Base-by-base conservation (phyloP, 2,329 filamentous ascomycete species). In the Dothistroma septosporum region DNA sequence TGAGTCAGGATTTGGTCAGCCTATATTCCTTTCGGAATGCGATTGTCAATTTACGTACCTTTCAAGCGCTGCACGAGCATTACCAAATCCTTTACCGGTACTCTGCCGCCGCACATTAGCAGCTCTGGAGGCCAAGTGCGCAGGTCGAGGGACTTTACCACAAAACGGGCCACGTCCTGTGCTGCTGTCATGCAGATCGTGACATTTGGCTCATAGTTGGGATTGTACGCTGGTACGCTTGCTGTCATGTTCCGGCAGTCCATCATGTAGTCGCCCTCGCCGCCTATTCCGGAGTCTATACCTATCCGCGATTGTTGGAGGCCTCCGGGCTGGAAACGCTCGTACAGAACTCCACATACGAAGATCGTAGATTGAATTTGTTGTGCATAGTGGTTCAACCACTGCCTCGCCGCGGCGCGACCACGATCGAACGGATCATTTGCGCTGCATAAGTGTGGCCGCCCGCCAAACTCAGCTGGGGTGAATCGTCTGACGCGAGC, bases 391-490 rank as follows among this genome's bases (percentile, higher is more conserved):
- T 84, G 79, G 53, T 81, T 78, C 4, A 90, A 75, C 16, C 83
- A 78, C 1, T 79, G 76, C 6, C 87, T 76, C 1, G 86, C 86
- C n/a, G 79, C 77, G 11, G 78, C 76, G 22, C 83, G 84, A 21
- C 82, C 83, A 50, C 83, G 83, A 71, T 90, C 86, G 24, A 90
- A 76, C 1, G 85, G 80, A 60, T 88, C 86, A 58, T 79, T 76
- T 5, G 77, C 68, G 1, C 82, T 80, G 53, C 87, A 80, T 49
- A 82, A 78, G 19, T 75, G 74, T 16, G 88, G 78, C 33, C 79
- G 78, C 1, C 89, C 89, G 75, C 91, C 87, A 67, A 91, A 92
- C 68, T 91, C 89, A 7, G 88, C 87, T 1, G 89, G 88, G 3
- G 90, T 85, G 69, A 92, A 92, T 37, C 85, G 82, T 16, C 83